A percentile compares a stretch with the other conserved stretches of the same genome.
Conservation (phyloP, 2,329 filamentous ascomycete genomes). For the Daldinia sp. region DNA sequence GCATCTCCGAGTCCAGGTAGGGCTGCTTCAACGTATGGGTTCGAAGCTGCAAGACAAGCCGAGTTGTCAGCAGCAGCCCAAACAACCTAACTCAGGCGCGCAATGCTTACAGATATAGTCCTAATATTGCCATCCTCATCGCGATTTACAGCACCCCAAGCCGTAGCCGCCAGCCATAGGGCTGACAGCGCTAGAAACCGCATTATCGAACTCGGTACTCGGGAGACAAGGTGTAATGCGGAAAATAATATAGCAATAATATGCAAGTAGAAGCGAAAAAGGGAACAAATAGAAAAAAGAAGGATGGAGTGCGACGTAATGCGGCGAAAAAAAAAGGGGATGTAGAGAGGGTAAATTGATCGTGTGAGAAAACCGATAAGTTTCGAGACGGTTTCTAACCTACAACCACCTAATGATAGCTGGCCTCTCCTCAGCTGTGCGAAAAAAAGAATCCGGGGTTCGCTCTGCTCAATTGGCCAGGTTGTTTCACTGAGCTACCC, state of each 20-base stretch:
- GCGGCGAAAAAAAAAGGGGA: constrained; percentile 32
- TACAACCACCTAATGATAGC: constrained; percentile 41
- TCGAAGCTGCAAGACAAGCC: constrained; percentile 70
- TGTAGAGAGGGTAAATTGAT: constrained; percentile 27
- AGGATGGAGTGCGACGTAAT: constrained; percentile 35
- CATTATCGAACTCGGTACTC: constrained; percentile 44
- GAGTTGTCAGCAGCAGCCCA: constrained; percentile 30
- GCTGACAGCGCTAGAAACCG: constrained; percentile 51
- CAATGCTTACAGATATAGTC: constrained; percentile 71
- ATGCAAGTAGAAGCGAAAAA: constrained; percentile 38
- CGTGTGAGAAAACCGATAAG: constrained; percentile 28
- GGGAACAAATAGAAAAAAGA: constrained; percentile 35
- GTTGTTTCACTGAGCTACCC: constrained; percentile 46
- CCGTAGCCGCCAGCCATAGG: constrained; percentile 53
- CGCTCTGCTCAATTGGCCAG: constrained; percentile 42
- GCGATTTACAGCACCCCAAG: constrained; percentile 58
- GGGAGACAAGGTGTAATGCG: constrained; percentile 12
- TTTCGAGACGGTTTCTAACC: constrained; percentile 15
- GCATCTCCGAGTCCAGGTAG: constrained; percentile 97
- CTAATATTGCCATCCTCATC: constrained; percentile 66
- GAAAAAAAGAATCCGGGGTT: constrained; percentile 43
- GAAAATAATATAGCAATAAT: constrained; percentile 27
- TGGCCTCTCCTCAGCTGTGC: constrained; percentile 50
- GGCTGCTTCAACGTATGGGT: constrained; percentile 91
- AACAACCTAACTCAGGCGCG: constrained; percentile 18